A percentile compares a stretch with the other conserved stretches of the same genome.
Conservation (phyloP, 2,329 filamentous ascomycete species). For the Aspergillus eucalypticola region DNA sequence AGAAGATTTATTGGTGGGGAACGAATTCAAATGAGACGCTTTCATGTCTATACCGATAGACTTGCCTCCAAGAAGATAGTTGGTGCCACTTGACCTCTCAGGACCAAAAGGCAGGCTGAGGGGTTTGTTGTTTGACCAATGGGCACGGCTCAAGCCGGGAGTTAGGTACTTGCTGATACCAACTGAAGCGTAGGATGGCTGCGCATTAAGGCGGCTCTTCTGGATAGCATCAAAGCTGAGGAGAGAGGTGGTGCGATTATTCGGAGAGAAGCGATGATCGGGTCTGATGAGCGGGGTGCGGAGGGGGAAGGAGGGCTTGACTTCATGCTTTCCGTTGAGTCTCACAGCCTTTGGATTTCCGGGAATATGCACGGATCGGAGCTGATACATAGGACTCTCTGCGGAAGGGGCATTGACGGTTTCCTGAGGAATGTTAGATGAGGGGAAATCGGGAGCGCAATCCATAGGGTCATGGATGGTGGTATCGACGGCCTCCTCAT, state of each 20-base stretch:
- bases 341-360: not conserved
- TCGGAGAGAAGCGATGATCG: conserved; percentile 15
- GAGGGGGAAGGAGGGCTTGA: not conserved
- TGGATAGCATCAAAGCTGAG: not conserved
- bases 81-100: not conserved
- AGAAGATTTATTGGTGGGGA: not conserved
- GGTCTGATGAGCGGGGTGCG: conserved; percentile 11
- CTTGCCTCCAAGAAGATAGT: not conserved
- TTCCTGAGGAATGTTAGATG: not conserved
- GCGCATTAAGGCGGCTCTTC: not conserved
- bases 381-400: not conserved
- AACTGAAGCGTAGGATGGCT: not conserved
- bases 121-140: not conserved
- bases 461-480: conserved; percentile 20
- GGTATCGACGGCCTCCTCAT: not conserved
- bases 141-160: not conserved
- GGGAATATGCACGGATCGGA: not conserved
- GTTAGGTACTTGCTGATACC: not conserved
- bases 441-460: conserved; percentile 12
- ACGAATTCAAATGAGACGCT: not conserved
- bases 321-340: not conserved
- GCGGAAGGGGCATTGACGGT: not conserved
- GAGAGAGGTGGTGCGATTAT: not conserved
- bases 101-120: not conserved
- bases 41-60: not conserved